These are phyloP conservation scores for Sclerotinia minor DNA, from an alignment of 2,329 filamentous ascomycete species.

Conservation along the genomic window DNA sequence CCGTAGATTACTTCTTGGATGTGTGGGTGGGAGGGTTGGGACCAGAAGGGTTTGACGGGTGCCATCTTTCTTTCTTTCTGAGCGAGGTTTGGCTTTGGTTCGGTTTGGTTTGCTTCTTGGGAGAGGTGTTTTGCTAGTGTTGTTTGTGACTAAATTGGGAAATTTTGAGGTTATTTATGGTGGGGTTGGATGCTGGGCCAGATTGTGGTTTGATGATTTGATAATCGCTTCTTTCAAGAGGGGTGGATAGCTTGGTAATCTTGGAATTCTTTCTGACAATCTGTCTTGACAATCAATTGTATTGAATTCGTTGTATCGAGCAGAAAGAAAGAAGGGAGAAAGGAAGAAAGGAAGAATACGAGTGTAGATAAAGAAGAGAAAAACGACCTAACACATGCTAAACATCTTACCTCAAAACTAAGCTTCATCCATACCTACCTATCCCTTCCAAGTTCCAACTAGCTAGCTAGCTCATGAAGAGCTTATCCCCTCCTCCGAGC, in stretches of 20 bases:
- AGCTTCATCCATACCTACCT: not conserved
- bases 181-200: not conserved
- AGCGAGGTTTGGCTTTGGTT: not conserved
- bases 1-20: constrained; percentile 57
- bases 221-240: not conserved
- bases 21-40: constrained; percentile 59
- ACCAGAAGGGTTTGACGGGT: constrained; percentile 59
- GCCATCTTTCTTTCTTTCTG: constrained; percentile 45
- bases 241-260: not conserved
- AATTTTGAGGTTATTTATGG: constrained; percentile 6
- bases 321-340: not conserved
- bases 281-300: not conserved
- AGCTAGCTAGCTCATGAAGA: not conserved
- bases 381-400: constrained; percentile 9
- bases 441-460: not conserved
- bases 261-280: not conserved
- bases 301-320: not conserved
- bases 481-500: not conserved
- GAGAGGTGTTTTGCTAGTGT: not conserved
- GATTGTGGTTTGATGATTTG: not conserved
- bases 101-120: not conserved
- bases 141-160: not conserved
- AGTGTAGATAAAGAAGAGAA: not conserved
- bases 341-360: not conserved
- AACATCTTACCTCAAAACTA: not conserved